Evolutionary conservation across 1,284 basidiomycete species (phyloP).

Genomic region (Boletus smithii): DNA sequence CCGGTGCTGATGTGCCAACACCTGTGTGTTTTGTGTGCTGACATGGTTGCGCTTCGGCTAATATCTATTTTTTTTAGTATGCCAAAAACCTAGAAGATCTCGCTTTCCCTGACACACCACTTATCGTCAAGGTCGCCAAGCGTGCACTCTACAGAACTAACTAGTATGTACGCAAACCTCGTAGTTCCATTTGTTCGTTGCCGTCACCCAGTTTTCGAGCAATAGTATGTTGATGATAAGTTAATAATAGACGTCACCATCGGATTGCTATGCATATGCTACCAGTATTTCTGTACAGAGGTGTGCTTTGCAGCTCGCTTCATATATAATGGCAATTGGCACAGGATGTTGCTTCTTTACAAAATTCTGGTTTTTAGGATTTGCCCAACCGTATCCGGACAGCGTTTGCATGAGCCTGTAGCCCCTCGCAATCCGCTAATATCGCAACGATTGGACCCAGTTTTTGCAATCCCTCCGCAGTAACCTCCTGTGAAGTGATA

Average conservation of each 20-base stretch:
- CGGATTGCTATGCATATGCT: slow-evolving; percentile 11
- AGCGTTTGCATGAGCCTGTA: slow-evolving; percentile 92
- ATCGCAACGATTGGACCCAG: slow-evolving; percentile 90
- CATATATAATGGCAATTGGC: background rate
- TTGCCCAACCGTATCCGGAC: slow-evolving; percentile 63
- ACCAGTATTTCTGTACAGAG: slow-evolving; percentile 12
- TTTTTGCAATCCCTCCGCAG: slow-evolving; percentile 68
- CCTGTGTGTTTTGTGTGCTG: slow-evolving; percentile 66
- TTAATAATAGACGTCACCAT: slow-evolving; percentile 21
- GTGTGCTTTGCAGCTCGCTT: slow-evolving; percentile 3
- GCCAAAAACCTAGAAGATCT: slow-evolving; percentile 84
- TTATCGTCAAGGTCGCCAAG: slow-evolving; percentile 90
- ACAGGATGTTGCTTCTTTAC: background rate
- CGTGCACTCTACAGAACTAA: slow-evolving; percentile 87
- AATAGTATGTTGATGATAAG: slow-evolving; percentile 16
- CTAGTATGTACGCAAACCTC: slow-evolving; percentile 37
- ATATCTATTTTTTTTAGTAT: slow-evolving; percentile 54
- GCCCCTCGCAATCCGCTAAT: slow-evolving; percentile 91
- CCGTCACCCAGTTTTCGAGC: slow-evolving; percentile 12
- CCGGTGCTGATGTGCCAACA: slow-evolving; percentile 95
- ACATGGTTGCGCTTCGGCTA: background rate
- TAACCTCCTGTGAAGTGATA: slow-evolving; percentile 94
- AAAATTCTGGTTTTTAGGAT: slow-evolving; percentile 4
- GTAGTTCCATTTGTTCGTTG: slow-evolving; percentile 10
- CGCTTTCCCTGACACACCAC: slow-evolving; percentile 85